Percentiles rank a stretch among this genome's conserved stretches.
phyloP scores from a whole-genome alignment of 1,139 yeast species.

The Yarrowia galli region DNA sequence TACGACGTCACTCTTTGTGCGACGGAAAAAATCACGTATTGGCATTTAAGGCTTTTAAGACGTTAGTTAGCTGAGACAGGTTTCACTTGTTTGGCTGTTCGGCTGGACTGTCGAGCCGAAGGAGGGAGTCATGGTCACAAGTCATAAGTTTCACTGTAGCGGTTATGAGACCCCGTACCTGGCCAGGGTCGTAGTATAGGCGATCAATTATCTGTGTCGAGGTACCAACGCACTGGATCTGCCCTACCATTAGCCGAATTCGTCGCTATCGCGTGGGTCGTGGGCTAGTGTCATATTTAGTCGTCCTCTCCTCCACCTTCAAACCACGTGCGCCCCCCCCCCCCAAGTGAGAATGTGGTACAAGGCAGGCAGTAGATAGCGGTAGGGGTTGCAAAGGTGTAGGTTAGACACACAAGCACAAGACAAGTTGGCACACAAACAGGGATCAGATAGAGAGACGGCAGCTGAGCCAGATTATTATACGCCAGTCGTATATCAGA shows the following conservation, averaged over 20 bases:
- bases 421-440: too few species aligned
- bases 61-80: constrained; percentile 25
- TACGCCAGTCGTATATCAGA: neutral
- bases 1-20: neutral
- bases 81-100: constrained; percentile 2
- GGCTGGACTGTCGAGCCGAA: neutral
- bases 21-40: constrained; percentile 2
- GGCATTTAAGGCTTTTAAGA: constrained; percentile 2
- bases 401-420: constrained; percentile 7
- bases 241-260: neutral
- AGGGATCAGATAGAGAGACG: too few species aligned
- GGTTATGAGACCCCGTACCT: too few species aligned
- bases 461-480: neutral
- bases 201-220: too few species aligned
- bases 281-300: neutral
- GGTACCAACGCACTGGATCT: too few species aligned
- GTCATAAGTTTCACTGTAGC: too few species aligned
- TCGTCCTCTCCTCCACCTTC: constrained; percentile 6
- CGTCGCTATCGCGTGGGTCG: neutral
- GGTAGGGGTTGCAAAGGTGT: neutral
- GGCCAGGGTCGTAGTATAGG: too few species aligned
- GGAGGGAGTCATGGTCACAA: too few species aligned
- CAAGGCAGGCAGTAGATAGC: neutral
- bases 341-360: neutral
- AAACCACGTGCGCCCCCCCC: constrained; percentile 9